A percentile compares a stretch with the other conserved stretches of the same genome.
These are phyloP conservation scores for Phylloboletellus chloephorus DNA, from an alignment of 1,284 basidiomycete genomes.

Conservation along the genomic window DNA sequence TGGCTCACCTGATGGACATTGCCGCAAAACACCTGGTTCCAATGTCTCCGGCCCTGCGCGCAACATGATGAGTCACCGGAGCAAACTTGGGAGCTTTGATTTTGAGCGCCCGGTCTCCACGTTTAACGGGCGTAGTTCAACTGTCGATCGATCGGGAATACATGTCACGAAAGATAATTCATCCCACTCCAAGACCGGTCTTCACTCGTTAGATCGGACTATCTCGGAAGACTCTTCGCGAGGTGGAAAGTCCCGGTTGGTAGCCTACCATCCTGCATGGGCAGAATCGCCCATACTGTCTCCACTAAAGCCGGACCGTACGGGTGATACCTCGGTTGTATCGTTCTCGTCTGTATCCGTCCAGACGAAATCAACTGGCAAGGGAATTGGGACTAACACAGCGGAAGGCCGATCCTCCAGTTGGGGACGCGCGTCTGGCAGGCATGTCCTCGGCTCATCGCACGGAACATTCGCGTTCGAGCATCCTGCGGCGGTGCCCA, in stretches of 20 bases:
- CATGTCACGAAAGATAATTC: constrained; percentile 5
- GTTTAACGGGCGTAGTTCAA: constrained; percentile 30
- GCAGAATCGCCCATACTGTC: constrained; percentile 18
- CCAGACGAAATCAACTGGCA: constrained; percentile 30
- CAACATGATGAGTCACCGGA: constrained; percentile 34
- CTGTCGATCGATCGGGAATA: constrained; percentile 19
- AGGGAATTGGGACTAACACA: constrained; percentile 14
- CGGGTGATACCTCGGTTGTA: constrained; percentile 28
- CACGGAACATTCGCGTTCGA: constrained; percentile 41
- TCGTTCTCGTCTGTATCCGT: constrained; percentile 32
- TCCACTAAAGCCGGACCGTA: constrained; percentile 21
- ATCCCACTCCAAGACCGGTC: constrained; percentile 12
- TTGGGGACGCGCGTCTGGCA: constrained; percentile 32
- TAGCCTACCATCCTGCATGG: constrained; percentile 9
- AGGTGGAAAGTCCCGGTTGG: constrained; percentile 14
- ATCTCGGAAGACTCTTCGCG: constrained; percentile 24
- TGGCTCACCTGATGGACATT: constrained; percentile 7
- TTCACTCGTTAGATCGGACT: constrained; percentile 23
- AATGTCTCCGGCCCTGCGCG: constrained; percentile 12
- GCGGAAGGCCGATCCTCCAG: constrained; percentile 28
- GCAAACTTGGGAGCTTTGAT: constrained; percentile 63
- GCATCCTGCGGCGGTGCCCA: constrained; percentile 37
- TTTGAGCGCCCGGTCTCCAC: constrained; percentile 56
- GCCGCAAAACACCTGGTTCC: constrained; percentile 10
- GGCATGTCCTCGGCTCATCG: constrained; percentile 23